These are phyloP conservation scores for Claviceps africana DNA, from an alignment of 2,329 filamentous ascomycete species.

Conservation along the genomic window DNA sequence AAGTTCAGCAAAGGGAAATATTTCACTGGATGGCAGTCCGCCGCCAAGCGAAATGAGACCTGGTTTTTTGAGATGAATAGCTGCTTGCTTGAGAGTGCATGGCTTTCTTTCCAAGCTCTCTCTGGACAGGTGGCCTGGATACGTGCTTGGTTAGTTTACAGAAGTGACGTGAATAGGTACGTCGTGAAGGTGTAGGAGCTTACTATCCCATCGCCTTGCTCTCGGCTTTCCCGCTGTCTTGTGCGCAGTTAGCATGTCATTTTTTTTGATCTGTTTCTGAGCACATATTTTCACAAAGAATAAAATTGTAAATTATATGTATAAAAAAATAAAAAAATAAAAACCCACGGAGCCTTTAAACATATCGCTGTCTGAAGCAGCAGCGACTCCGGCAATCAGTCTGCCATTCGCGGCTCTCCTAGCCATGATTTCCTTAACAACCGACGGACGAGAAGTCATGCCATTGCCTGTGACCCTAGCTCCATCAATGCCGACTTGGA, in stretches of 20 bases:
- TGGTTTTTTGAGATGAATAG: constrained; percentile 62
- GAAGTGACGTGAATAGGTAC: neutral
- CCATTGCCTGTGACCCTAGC: constrained; percentile 8
- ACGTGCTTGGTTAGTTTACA: neutral
- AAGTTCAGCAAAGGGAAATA: constrained; percentile 82
- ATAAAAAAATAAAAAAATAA: neutral
- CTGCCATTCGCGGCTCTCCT: constrained; percentile 54
- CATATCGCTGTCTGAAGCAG: constrained; percentile 62
- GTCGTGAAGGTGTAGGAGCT: constrained; percentile 22
- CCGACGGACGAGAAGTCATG: constrained; percentile 8
- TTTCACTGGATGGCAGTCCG: constrained; percentile 72
- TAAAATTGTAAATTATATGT: no score
- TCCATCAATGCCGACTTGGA: constrained; percentile 7
- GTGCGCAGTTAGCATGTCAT: neutral
- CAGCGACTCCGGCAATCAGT: constrained; percentile 62
- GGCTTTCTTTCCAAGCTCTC: constrained; percentile 49
- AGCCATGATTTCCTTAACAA: constrained; percentile 18
- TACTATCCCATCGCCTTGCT: constrained; percentile 75
- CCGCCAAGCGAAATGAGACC: constrained; percentile 86
- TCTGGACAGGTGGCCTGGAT: constrained; percentile 39
- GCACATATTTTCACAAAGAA: neutral
- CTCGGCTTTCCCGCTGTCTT: constrained; percentile 47
- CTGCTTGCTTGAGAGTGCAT: constrained; percentile 71
- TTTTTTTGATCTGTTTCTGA: neutral
- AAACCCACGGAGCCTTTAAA: constrained; percentile 59